Evolutionary conservation across 169 alveolate species (phyloP), one percentile per base, ranked within the genome.

Genomic region (Amoebophrya sp.): DNA sequence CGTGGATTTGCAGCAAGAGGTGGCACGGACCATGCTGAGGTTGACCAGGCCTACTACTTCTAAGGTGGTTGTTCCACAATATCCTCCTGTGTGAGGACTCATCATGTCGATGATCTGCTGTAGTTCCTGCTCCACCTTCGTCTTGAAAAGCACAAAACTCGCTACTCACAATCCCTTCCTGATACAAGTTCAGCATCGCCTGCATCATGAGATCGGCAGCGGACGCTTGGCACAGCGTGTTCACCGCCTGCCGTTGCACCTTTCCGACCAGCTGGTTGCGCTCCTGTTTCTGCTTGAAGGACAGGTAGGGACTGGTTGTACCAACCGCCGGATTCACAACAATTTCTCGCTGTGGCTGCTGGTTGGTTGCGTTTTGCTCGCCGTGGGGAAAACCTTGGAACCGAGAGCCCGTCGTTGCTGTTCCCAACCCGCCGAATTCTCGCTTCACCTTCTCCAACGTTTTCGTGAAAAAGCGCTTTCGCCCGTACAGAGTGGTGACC

Each of bases 141-240:
- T n/a, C n/a, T n/a, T n/a, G n/a, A n/a, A n/a, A n/a, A n/a, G n/a
- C n/a, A n/a, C n/a, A n/a, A n/a, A n/a, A n/a, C n/a, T n/a, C n/a
- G n/a, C n/a, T n/a, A n/a, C n/a, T n/a, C n/a, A n/a, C n/a, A n/a
- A n/a, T n/a, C n/a, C n/a, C n/a, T n/a, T n/a, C n/a, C 66, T 47
- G 7, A 18, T n/a, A 0, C 39, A 66, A 25, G 23, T 89, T 39
- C n/a, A 89, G 33, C 90, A 40, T 89, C n/a, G 90, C 90, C 0
- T 39, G 77, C 90, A 39, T 40, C 90, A 89, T 89, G 90, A 89
- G 40, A 23, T 89, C 90, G 7, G 90, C 90, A 23, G 90, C 90
- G 53, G 47, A n/a, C 40, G 90, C 90, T 39, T 89, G 90, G 90
- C 90, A 89, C 53, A 40, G 3, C n/a, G 66, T 89, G 55, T 89